phyloP scores from a whole-genome alignment of 495 filamentous ascomycete species.

The Physcia stellaris region DNA sequence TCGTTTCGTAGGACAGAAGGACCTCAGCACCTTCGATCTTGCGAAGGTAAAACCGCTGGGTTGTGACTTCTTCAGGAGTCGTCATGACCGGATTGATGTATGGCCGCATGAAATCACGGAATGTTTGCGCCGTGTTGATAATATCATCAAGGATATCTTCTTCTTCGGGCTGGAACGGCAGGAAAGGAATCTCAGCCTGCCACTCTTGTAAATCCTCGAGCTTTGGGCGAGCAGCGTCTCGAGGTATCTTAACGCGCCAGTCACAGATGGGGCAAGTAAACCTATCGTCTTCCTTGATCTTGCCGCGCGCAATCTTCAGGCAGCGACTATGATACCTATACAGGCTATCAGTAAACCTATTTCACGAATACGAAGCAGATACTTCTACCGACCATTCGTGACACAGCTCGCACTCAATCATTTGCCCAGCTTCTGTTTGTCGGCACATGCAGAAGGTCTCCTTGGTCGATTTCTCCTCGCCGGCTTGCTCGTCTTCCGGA shows the following conservation, averaged over 20 bases:
- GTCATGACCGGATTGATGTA: conserved; percentile 70
- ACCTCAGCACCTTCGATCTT: conserved; percentile 99
- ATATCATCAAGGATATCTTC: conserved; percentile 74
- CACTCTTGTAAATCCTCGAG: conserved; percentile 81
- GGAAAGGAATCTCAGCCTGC: conserved; percentile 65
- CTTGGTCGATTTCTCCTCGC: conserved; percentile 33
- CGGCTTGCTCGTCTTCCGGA: conserved; percentile 49
- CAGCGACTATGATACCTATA: conserved; percentile 96
- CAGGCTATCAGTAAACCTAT: conserved; percentile 6
- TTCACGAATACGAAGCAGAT: not conserved
- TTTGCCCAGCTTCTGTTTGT: conserved; percentile 86
- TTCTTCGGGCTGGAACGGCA: conserved; percentile 96
- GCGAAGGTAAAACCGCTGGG: conserved; percentile 90
- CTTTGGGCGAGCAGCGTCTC: conserved; percentile 94
- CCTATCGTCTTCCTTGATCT: conserved; percentile 95
- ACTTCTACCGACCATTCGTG: conserved; percentile 84
- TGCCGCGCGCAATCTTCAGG: conserved; percentile 92
- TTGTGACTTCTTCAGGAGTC: conserved; percentile 73
- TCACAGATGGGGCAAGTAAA: conserved; percentile 98
- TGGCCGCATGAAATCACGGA: conserved; percentile 66
- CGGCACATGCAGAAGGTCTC: conserved; percentile 98
- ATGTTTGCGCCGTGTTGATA: conserved; percentile 67
- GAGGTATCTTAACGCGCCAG: conserved; percentile 92
- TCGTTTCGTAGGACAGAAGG: conserved; percentile 80
- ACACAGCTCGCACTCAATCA: conserved; percentile 98